Percentiles rank a stretch among this genome's conserved stretches.
Conservation (phyloP, 2,329 filamentous ascomycete genomes). For the Diaporthe amygdali region DNA sequence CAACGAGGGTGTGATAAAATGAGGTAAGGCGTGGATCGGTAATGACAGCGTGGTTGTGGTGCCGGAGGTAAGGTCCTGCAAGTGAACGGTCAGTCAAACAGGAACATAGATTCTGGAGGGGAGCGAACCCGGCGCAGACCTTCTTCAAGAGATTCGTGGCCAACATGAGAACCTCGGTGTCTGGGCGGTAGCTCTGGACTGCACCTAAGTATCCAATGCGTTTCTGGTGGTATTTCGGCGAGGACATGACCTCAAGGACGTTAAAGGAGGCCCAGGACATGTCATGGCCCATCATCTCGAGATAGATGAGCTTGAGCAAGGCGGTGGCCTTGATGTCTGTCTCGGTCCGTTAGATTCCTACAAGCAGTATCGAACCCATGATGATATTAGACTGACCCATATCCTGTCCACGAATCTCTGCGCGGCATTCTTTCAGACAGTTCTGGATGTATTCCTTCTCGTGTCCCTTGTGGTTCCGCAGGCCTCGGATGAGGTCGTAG, state of each 20-base stretch:
- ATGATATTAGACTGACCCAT: conserved; percentile 68
- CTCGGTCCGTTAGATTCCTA: background rate
- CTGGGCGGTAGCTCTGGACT: conserved; percentile 92
- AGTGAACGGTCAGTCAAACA: conserved; percentile 26
- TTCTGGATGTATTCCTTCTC: conserved; percentile 96
- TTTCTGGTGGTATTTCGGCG: conserved; percentile 92
- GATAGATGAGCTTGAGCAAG: conserved; percentile 91
- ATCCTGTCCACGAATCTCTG: conserved; percentile 90
- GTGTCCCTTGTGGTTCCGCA: conserved; percentile 93
- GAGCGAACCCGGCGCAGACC: conserved; percentile 46
- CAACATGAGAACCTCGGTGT: conserved; percentile 97
- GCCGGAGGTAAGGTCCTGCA: conserved; percentile 75
- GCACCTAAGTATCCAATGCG: conserved; percentile 93
- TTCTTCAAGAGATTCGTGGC: conserved; percentile 97
- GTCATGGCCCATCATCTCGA: conserved; percentile 99
- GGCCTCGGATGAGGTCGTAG: conserved; percentile 95
- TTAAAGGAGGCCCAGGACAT: conserved; percentile 99
- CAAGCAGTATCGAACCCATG: background rate
- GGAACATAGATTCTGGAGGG: background rate
- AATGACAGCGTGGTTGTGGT: conserved; percentile 80
- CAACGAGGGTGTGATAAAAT: conserved; percentile 90
- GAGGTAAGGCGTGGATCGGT: conserved; percentile 88
- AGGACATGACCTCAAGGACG: conserved; percentile 98
- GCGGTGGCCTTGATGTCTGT: conserved; percentile 94
- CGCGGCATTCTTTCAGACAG: conserved; percentile 91